phyloP scores from a whole-genome alignment of 441 rosid genomes.

The Metrosideros polymorpha region DNA sequence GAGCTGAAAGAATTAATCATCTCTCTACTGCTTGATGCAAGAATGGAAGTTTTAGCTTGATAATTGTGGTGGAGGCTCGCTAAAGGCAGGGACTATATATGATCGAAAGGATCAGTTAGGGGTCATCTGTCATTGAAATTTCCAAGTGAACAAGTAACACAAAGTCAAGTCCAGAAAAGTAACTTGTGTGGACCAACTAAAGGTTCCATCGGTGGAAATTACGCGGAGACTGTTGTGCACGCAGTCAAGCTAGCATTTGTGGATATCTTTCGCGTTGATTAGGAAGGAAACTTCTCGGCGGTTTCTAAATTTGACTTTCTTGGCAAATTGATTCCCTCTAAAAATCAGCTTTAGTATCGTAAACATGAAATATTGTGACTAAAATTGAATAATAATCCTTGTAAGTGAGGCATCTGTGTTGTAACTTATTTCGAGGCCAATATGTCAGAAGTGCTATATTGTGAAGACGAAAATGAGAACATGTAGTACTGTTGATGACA shows the following conservation, averaged over 20 bases:
- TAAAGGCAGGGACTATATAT: background rate
- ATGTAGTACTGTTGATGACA: too few relatives aligned
- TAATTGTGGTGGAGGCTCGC: background rate
- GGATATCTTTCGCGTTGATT: background rate
- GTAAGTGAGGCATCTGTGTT: background rate
- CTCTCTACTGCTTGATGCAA: background rate
- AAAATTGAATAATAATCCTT: background rate
- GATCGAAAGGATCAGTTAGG: background rate
- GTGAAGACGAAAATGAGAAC: background rate
- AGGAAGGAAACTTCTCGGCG: background rate
- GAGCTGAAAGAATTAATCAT: background rate
- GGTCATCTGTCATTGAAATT: background rate
- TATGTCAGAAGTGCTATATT: rapidly evolving
- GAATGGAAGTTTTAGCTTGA: background rate
- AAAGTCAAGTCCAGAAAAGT: background rate
- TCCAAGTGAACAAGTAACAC: background rate
- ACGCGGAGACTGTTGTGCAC: background rate
- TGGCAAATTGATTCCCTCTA: background rate
- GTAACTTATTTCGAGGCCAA: background rate
- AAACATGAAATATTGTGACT: background rate
- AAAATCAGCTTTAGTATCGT: background rate
- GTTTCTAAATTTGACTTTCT: background rate
- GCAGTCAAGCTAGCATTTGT: background rate
- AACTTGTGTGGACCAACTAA: background rate
- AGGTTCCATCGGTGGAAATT: background rate